Conservation (phyloP, 1,139 yeast species). For the Magnusiomyces ingens region DNA sequence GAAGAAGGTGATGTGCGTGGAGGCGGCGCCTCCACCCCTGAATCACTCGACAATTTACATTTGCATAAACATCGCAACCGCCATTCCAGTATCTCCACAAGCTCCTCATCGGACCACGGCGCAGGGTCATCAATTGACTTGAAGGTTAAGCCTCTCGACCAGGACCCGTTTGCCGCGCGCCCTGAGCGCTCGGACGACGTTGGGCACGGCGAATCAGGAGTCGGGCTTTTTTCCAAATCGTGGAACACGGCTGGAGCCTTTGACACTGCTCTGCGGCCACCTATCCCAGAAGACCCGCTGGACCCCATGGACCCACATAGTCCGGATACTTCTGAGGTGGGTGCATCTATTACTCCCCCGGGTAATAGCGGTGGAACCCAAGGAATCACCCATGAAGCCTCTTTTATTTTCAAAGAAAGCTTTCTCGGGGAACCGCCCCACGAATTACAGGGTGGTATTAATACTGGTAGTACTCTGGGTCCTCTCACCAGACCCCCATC, state of each 20-base stretch:
- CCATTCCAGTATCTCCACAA: constrained; percentile 5
- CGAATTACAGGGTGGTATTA: no score
- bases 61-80: constrained; percentile 1
- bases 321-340: background rate
- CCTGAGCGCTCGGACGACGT: constrained; percentile 4
- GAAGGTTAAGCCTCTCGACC: constrained; percentile 11
- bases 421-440: background rate
- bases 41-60: constrained; percentile 1
- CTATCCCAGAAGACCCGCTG: constrained; percentile 9
- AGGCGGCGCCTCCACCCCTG: background rate
- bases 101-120: constrained; percentile 9
- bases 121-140: constrained; percentile 1
- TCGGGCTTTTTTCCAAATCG: constrained; percentile 17
- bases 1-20: background rate
- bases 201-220: constrained; percentile 5
- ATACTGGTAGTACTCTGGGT: no score
- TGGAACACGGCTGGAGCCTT: constrained; percentile 16
- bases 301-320: constrained; percentile 8
- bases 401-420: background rate
- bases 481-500: background rate
- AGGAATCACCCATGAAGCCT: background rate
- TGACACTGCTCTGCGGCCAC: constrained; percentile 13
- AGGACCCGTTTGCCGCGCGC: constrained; percentile 8
- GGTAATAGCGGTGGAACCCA: background rate
- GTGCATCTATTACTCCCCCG: no score